These are phyloP conservation scores for Podospora tetraspora DNA, from an alignment of 495 filamentous ascomycete species.

Conservation along the genomic window DNA sequence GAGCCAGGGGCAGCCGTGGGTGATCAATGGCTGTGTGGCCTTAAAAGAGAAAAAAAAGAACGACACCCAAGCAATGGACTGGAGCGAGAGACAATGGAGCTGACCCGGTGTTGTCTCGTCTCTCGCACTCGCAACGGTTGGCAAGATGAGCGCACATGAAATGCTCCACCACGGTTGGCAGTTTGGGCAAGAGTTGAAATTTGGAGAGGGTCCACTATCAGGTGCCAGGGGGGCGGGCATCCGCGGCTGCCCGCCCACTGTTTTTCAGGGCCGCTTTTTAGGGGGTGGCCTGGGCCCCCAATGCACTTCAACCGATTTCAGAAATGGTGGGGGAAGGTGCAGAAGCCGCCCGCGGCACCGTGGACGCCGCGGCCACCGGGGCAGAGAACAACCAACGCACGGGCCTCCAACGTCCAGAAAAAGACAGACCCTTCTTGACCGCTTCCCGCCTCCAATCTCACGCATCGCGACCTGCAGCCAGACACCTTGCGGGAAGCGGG, in stretches of 20 bases:
- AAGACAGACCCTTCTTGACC: neutral
- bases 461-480: neutral
- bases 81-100: conserved; percentile 1
- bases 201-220: conserved; percentile 8
- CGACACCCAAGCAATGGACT: neutral
- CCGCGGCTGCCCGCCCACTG: neutral
- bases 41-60: conserved; percentile 1
- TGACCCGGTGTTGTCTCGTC: conserved; percentile 1
- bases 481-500: neutral
- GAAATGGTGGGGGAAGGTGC: conserved; percentile 10
- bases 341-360: neutral
- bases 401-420: neutral
- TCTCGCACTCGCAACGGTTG: neutral
- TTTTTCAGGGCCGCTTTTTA: conserved; percentile 4
- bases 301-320: conserved; percentile 12
- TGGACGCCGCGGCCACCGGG: no score
- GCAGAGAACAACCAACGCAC: neutral
- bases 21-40: neutral
- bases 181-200: conserved; percentile 14
- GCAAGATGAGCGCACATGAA: conserved; percentile 2
- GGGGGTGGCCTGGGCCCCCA: conserved; percentile 2
- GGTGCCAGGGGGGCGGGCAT: conserved; percentile 5
- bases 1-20: neutral
- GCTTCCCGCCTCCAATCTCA: conserved; percentile 1
- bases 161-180: conserved; percentile 3